These are phyloP conservation scores for Teunomyces gatunensis DNA, from an alignment of 805 yeast genomes.

Conservation along the genomic window DNA sequence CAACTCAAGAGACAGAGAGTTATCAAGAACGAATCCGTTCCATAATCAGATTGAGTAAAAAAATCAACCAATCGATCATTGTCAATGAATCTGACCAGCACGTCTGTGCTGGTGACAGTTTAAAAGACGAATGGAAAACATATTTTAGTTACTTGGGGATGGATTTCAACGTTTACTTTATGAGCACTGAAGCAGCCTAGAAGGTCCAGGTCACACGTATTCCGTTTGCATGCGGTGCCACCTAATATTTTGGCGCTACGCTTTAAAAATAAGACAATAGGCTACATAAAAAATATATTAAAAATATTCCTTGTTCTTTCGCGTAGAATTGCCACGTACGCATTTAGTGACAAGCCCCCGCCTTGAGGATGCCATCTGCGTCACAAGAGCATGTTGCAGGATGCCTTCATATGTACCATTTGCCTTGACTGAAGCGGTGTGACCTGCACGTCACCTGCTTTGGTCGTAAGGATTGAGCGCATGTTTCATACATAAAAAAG, in stretches of 20 bases:
- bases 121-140: constrained; percentile 1
- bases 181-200: constrained; percentile 4
- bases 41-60: constrained; percentile 27
- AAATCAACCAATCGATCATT: constrained; percentile 12
- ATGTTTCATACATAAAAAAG: not conserved
- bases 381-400: not conserved
- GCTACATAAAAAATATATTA: not conserved
- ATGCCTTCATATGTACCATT: not conserved
- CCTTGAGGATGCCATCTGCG: not conserved
- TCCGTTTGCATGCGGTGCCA: not conserved
- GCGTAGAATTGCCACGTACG: not conserved
- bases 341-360: not conserved
- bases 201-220: not conserved
- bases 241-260: not conserved
- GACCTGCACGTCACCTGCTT: not conserved
- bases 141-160: not conserved
- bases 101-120: not conserved
- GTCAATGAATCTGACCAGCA: constrained; percentile 3
- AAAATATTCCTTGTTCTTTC: not conserved
- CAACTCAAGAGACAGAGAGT: constrained; percentile 64
- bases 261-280: not conserved
- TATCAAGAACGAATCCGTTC: constrained; percentile 46
- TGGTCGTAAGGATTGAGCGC: not conserved
- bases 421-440: not conserved
- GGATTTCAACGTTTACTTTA: constrained; percentile 2